Evolutionary conservation across 345 rosid genomes (phyloP).

Genomic region (Rhodamnia argentea): DNA sequence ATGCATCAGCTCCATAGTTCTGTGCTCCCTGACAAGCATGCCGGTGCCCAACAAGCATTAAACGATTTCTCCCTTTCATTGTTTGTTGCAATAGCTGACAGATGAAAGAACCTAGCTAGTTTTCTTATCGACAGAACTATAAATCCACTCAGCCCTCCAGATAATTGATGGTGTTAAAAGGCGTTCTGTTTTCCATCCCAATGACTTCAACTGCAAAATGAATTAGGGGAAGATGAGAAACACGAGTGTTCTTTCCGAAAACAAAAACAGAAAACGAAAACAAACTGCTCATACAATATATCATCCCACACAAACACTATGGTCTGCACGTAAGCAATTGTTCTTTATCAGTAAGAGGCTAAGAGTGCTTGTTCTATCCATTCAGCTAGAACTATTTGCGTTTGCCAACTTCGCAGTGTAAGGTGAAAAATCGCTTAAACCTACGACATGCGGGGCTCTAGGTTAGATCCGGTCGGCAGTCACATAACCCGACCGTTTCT

Average conservation of each 20-base stretch:
- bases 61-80: neutral
- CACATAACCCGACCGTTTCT: neutral
- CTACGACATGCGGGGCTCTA: no score
- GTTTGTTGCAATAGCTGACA: neutral
- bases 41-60: neutral
- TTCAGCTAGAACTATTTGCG: neutral
- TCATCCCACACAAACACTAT: neutral
- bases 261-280: no score
- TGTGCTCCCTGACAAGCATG: neutral
- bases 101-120: conserved; percentile 23
- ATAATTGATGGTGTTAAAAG: conserved; percentile 61
- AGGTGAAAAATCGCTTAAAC: neutral
- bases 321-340: neutral
- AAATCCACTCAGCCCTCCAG: conserved; percentile 77
- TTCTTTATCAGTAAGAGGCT: neutral
- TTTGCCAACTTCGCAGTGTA: neutral
- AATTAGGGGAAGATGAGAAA: neutral
- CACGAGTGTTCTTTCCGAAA: neutral
- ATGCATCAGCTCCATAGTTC: neutral
- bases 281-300: neutral
- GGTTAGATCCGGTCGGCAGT: neutral
- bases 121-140: conserved; percentile 29
- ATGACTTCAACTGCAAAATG: conserved; percentile 44
- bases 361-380: neutral
- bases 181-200: conserved; percentile 84